Base-by-base conservation (phyloP, 2,329 filamentous ascomycete genomes). In the Massarina eburnea region DNA sequence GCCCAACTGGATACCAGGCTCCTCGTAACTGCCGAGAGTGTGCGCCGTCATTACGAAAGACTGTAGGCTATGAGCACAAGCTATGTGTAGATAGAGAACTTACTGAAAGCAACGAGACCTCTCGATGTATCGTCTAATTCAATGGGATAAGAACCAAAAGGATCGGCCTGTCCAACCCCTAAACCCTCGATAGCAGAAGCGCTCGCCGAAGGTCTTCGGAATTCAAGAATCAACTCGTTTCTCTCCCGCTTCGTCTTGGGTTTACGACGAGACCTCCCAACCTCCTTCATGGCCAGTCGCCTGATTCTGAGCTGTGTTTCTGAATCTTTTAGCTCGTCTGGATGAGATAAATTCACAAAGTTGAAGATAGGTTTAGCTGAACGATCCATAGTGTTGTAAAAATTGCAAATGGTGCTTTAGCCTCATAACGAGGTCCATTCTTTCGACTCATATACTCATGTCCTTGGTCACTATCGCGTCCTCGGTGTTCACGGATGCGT, bases 231-330 rank as follows among this genome's bases (percentile, higher is more conserved):
- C n/a, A 65, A 51, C 37, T 67, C 54, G 27, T 59, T 62, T 20
- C 57, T 55, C 18, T 44, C 56, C 9, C 54, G 55, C 33, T 54
- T 59, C 2, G 58, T 61, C 37, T 58, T 67, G 15, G 61, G 57
- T 41, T 60, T 66, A 26, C 58, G 49, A 18, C 59, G 48, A 19
- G 56, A 51, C 39, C 52, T 58, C n/a, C 61, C 61, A 17, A 67
- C 57, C 47, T 67, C 61, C 10, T 54, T 61, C 63, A 67, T 67
- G 2, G 63, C 63, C n/a, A 66, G 52, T n/a, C 59, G 54, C 4
- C 63, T 58, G 26, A 67, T 67, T 2, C 60, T 58, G 29, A 61
- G 54, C 44, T 65, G 59, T 2, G 55, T 67, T 30, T 62, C 56
- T 39, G 57, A 58, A 48, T 62, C 53, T 36, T 67, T 67, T 8